A percentile compares a stretch with the other conserved stretches of the same genome.
phyloP scores from a whole-genome alignment of 257 asterid genomes.

The Ajuga chamaepitys region DNA sequence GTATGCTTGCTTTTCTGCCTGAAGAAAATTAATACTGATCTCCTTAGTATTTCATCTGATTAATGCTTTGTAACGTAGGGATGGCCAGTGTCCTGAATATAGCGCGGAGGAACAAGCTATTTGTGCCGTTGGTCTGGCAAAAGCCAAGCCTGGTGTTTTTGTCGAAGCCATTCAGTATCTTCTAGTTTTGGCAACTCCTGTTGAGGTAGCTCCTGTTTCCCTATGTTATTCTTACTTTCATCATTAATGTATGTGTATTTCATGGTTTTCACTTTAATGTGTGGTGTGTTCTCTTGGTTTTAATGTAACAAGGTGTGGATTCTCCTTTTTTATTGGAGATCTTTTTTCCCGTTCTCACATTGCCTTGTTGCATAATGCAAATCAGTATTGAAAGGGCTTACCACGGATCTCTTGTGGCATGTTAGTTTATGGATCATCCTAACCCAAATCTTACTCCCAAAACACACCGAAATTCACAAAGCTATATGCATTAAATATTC shows the following conservation, averaged over 20 bases:
- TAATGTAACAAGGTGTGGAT: background rate
- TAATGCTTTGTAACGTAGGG: slow-evolving; percentile 43
- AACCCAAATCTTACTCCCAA: background rate
- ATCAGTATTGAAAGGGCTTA: background rate
- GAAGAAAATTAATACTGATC: background rate
- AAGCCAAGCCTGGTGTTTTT: slow-evolving; percentile 80
- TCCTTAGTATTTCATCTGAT: slow-evolving; percentile 4
- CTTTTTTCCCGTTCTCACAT: background rate
- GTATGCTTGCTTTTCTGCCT: background rate
- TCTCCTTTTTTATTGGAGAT: background rate
- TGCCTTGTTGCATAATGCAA: background rate
- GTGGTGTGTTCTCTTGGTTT: background rate
- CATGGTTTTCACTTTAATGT: background rate
- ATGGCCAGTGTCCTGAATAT: slow-evolving; percentile 90
- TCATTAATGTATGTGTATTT: background rate
- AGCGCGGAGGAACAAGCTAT: slow-evolving; percentile 93
- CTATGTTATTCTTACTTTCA: slow-evolving; percentile 5
- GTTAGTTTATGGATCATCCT: background rate
- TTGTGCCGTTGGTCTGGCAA: slow-evolving; percentile 86
- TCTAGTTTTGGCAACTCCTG: slow-evolving; percentile 93
- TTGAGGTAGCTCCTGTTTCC: slow-evolving; percentile 49
- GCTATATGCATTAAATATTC: background rate
- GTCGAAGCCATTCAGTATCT: slow-evolving; percentile 91
- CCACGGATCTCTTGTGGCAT: background rate
- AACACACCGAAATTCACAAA: background rate